Percentiles rank a stretch among this genome's conserved stretches.
These are phyloP conservation scores for Backusella tuberculispora DNA, from an alignment of 192 early-diverging fungal species.

Conservation along the genomic window DNA sequence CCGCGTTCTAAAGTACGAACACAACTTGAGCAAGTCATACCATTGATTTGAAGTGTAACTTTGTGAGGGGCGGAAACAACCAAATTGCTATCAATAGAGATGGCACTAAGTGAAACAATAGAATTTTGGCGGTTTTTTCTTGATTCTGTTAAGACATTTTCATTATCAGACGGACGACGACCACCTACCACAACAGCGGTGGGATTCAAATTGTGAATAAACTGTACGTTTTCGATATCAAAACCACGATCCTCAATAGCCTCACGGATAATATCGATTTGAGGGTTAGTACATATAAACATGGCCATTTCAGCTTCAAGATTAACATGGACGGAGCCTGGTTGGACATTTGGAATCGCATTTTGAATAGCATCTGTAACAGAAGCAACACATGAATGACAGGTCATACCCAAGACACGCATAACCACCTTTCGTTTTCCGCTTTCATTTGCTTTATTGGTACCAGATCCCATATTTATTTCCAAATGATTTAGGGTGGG, in stretches of 20 bases:
- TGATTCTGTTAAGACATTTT: not conserved
- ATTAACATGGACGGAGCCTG: constrained; percentile 49
- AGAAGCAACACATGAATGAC: constrained; percentile 77
- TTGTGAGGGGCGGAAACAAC: constrained; percentile 6
- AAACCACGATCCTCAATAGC: constrained; percentile 72
- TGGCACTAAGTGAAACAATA: constrained; percentile 1
- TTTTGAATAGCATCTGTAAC: constrained; percentile 59
- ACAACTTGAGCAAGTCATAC: constrained; percentile 98
- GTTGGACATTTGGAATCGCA: constrained; percentile 51
- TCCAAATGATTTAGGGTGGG: not conserved
- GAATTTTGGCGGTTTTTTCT: not conserved
- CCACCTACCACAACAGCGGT: not conserved
- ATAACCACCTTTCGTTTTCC: constrained; percentile 32
- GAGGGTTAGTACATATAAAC: constrained; percentile 25
- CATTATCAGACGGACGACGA: not conserved
- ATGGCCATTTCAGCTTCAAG: constrained; percentile 45
- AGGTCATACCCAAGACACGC: constrained; percentile 79
- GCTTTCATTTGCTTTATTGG: not conserved
- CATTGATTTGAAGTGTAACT: constrained; percentile 66
- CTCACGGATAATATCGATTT: constrained; percentile 30
- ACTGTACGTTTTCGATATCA: constrained; percentile 44
- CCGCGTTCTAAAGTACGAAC: constrained; percentile 84
- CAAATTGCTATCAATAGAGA: constrained; percentile 14
- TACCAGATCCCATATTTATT: not conserved
- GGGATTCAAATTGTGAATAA: constrained; percentile 31